A percentile compares a stretch with the other conserved stretches of the same genome.
phyloP scores from a whole-genome alignment of 768 basidiomycete genomes.

The Trametes maxima region DNA sequence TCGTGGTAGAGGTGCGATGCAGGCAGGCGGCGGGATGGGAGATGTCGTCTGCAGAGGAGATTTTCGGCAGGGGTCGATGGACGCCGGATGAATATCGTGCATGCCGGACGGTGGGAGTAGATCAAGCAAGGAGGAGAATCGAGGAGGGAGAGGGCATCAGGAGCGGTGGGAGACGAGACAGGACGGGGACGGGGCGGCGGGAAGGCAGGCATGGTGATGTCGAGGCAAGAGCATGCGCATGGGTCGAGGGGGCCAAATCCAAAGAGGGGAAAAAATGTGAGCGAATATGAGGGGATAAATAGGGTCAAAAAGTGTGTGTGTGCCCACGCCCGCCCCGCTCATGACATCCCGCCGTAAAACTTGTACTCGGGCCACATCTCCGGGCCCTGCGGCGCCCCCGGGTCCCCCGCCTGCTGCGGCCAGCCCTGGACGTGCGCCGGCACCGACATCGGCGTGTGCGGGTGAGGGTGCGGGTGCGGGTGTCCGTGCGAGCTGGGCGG shows the following conservation, averaged over 20 bases:
- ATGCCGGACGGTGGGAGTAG: too few relatives aligned
- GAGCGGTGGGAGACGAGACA: too few relatives aligned
- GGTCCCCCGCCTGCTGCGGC: slow-evolving; percentile 5
- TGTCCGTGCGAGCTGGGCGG: slow-evolving; percentile 9
- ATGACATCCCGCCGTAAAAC: not conserved
- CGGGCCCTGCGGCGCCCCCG: not conserved
- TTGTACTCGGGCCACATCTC: slow-evolving; percentile 14
- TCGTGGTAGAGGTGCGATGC: too few relatives aligned
- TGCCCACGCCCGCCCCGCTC: not conserved
- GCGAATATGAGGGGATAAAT: slow-evolving; percentile 14
- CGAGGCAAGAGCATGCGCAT: not conserved
- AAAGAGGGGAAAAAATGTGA: too few relatives aligned
- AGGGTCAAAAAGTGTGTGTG: not conserved
- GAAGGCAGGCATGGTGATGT: too few relatives aligned
- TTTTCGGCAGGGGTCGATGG: too few relatives aligned
- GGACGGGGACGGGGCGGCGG: too few relatives aligned
- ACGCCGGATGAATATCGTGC: too few relatives aligned
- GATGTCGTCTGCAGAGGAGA: too few relatives aligned
- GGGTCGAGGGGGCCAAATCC: not conserved
- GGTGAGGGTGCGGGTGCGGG: not conserved
- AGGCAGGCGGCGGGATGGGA: too few relatives aligned
- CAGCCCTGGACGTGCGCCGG: slow-evolving; percentile 7
- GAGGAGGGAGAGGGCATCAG: too few relatives aligned
- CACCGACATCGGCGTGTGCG: slow-evolving; percentile 3
- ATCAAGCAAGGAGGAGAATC: too few relatives aligned